phyloP scores from a whole-genome alignment of 1,284 basidiomycete species.

The Trichosporon ovoides region DNA sequence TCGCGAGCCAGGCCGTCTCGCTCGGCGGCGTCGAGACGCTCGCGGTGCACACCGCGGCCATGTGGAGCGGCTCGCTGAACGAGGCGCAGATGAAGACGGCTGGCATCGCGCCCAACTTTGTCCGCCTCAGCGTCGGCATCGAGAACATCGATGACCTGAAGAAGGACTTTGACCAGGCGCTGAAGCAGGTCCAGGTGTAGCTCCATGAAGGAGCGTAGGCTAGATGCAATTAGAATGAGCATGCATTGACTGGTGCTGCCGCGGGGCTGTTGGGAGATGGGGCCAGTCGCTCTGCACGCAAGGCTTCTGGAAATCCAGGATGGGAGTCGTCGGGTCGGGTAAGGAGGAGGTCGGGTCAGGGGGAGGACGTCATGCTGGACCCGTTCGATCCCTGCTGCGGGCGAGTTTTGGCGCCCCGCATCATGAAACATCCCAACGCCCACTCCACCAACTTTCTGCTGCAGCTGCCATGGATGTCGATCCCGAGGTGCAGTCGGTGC shows the following conservation, averaged over 20 bases:
- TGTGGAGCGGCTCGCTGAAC: slow-evolving; percentile 16
- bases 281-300: too few species aligned
- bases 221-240: too few species aligned
- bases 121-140: slow-evolving; percentile 8
- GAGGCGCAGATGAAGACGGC: slow-evolving; percentile 14
- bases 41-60: slow-evolving; percentile 16
- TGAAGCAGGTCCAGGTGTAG: not conserved
- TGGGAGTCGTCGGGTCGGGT: too few species aligned
- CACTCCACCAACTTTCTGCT: not conserved
- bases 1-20: slow-evolving; percentile 13
- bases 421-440: not conserved
- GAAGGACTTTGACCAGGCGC: slow-evolving; percentile 15
- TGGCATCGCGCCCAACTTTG: slow-evolving; percentile 17
- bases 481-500: slow-evolving; percentile 6
- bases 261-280: too few species aligned
- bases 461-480: slow-evolving; percentile 1
- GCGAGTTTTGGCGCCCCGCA: too few species aligned
- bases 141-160: slow-evolving; percentile 17
- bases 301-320: too few species aligned
- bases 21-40: slow-evolving; percentile 18
- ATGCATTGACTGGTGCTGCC: too few species aligned
- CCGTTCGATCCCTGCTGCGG: too few species aligned
- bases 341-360: too few species aligned
- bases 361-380: too few species aligned
- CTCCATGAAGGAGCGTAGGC: too few species aligned